Evolutionary conservation across 257 asterid genomes (phyloP).

Genomic region (Ophiorrhiza pumila): DNA sequence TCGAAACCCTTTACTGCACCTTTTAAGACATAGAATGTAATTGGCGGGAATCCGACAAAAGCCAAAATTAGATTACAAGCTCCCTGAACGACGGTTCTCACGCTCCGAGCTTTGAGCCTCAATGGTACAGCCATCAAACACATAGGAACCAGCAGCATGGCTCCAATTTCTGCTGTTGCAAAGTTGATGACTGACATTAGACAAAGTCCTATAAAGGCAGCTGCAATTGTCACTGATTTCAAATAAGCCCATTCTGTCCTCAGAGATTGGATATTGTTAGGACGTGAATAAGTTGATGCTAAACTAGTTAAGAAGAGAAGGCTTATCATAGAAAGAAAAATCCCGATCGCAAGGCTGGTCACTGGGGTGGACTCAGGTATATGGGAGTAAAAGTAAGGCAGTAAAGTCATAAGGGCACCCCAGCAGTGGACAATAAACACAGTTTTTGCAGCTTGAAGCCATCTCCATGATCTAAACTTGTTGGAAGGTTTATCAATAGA

Average conservation of each 20-base stretch:
- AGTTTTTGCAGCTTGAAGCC: constrained; percentile 77
- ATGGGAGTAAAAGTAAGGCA: constrained; percentile 52
- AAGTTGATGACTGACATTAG: constrained; percentile 90
- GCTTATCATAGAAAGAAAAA: constrained; percentile 37
- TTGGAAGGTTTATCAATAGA: constrained; percentile 29
- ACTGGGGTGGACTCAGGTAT: constrained; percentile 49
- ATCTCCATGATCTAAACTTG: constrained; percentile 63
- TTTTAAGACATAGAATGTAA: constrained; percentile 40
- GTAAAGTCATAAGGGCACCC: constrained; percentile 63
- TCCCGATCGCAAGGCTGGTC: constrained; percentile 52
- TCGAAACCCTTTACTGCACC: constrained; percentile 56
- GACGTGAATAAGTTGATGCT: constrained; percentile 33
- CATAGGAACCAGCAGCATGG: constrained; percentile 75
- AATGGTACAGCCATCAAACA: constrained; percentile 67
- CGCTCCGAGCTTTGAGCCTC: constrained; percentile 36
- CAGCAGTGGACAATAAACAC: constrained; percentile 71
- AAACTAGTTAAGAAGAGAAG: constrained; percentile 43
- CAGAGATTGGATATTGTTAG: constrained; percentile 22
- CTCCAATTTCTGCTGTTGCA: constrained; percentile 91
- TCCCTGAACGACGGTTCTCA: constrained; percentile 34
- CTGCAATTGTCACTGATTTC: constrained; percentile 72
- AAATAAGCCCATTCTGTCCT: constrained; percentile 62
- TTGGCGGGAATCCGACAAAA: constrained; percentile 61
- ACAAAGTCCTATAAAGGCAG: constrained; percentile 80
- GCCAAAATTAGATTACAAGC: constrained; percentile 42